These are phyloP conservation scores for Myxozyma kluyveri DNA, from an alignment of 805 yeast species.

Conservation along the genomic window DNA sequence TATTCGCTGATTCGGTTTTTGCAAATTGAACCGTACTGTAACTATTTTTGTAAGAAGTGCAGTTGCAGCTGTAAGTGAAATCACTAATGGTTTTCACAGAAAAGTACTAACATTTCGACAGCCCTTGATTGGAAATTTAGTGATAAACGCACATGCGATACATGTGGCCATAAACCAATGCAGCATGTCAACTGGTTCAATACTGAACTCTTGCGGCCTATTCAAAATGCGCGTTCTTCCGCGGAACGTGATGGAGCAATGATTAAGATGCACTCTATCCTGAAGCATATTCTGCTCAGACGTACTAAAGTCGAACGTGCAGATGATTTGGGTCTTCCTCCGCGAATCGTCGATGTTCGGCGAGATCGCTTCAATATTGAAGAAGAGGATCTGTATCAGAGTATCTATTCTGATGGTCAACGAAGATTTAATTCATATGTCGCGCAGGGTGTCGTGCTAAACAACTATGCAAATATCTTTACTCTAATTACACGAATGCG, in stretches of 20 bases:
- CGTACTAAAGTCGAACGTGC: conserved; percentile 96
- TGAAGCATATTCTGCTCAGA: conserved; percentile 82
- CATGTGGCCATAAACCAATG: conserved; percentile 91
- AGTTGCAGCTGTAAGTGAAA: conserved; percentile 77
- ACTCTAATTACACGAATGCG: conserved; percentile 96
- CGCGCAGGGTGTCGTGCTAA: conserved; percentile 92
- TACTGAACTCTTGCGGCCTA: conserved; percentile 91
- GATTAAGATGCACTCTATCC: conserved; percentile 65
- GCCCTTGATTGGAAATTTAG: conserved; percentile 79
- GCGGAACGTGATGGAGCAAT: conserved; percentile 81
- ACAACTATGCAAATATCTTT: conserved; percentile 95
- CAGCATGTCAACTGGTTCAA: conserved; percentile 92
- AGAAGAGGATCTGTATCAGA: conserved; percentile 87
- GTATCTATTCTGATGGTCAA: conserved; percentile 80
- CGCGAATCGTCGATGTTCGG: conserved; percentile 86
- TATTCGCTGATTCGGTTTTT: conserved; percentile 86
- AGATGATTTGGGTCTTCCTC: conserved; percentile 96
- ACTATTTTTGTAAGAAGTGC: conserved; percentile 91
- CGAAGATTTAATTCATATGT: conserved; percentile 89
- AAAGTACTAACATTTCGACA: background rate
- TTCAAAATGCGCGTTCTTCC: conserved; percentile 76
- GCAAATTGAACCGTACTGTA: conserved; percentile 78
- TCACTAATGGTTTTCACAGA: background rate
- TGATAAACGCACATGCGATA: conserved; percentile 78
- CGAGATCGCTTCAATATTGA: conserved; percentile 88